These are phyloP conservation scores for Pneumocystis oryctolagi DNA, from an alignment of 1,139 yeast species.

Conservation along the genomic window DNA sequence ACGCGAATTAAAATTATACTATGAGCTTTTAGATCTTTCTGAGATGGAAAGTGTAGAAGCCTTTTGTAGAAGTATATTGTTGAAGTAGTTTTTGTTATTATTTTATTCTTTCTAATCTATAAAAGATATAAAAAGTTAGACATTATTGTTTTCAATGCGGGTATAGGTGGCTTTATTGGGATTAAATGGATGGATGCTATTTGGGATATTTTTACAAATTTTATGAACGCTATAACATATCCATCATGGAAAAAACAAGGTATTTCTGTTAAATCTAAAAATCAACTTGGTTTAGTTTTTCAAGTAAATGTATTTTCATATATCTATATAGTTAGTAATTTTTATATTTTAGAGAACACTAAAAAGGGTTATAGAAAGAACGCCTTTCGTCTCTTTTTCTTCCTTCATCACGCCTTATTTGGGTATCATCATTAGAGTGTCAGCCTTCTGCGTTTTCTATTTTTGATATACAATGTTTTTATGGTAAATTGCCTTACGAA, in stretches of 20 bases:
- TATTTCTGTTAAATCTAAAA: constrained; percentile 52
- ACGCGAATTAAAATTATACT: constrained; percentile 56
- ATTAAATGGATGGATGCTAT: constrained; percentile 72
- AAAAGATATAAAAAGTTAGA: constrained; percentile 19
- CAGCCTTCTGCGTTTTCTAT: constrained; percentile 18
- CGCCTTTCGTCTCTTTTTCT: background rate
- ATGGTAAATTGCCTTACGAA: constrained; percentile 61
- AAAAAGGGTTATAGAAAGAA: background rate
- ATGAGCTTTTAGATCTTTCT: constrained; percentile 72
- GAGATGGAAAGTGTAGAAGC: constrained; percentile 71
- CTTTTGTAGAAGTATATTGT: background rate
- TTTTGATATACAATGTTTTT: constrained; percentile 57
- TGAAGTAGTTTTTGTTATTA: background rate
- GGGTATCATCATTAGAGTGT: constrained; percentile 10
- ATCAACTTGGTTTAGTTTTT: constrained; percentile 69
- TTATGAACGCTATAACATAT: constrained; percentile 64
- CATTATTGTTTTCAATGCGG: constrained; percentile 72
- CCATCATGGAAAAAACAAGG: constrained; percentile 73
- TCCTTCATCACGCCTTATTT: constrained; percentile 1
- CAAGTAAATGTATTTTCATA: constrained; percentile 96
- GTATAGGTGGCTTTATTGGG: constrained; percentile 75
- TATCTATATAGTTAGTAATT: constrained; percentile 39
- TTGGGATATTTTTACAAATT: constrained; percentile 46
- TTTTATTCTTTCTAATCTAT: background rate
- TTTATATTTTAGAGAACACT: background rate